A percentile compares a stretch with the other conserved stretches of the same genome.
phyloP scores from a whole-genome alignment of 2,329 filamentous ascomycete species.

The Lomentospora prolificans region DNA sequence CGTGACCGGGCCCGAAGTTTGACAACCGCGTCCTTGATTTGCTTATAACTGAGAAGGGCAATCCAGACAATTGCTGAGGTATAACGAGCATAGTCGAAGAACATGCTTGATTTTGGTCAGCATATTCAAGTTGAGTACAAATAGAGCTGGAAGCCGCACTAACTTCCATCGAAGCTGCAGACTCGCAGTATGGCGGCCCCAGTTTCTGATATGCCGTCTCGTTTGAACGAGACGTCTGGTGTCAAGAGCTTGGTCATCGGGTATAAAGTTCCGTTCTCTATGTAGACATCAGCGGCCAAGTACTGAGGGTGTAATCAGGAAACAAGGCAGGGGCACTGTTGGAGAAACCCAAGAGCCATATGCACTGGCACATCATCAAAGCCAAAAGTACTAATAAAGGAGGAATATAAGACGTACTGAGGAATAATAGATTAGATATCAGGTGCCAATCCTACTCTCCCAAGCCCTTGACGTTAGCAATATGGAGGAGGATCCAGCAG shows the following conservation, averaged over 20 bases:
- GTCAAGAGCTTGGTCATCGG: slow-evolving; percentile 24
- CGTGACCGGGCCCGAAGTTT: slow-evolving; percentile 30
- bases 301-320: background rate
- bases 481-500: slow-evolving; percentile 48
- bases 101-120: slow-evolving; percentile 25
- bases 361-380: background rate
- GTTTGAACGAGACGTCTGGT: slow-evolving; percentile 31
- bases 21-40: slow-evolving; percentile 32
- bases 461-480: slow-evolving; percentile 47
- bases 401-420: background rate
- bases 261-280: slow-evolving; percentile 27
- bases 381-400: background rate
- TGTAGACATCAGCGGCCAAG: background rate
- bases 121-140: background rate
- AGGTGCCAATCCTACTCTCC: slow-evolving; percentile 40
- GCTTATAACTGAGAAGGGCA: slow-evolving; percentile 40
- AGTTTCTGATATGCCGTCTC: slow-evolving; percentile 34
- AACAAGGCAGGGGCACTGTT: background rate
- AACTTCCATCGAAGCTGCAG: slow-evolving; percentile 43
- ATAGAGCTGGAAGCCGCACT: slow-evolving; percentile 7
- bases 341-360: background rate
- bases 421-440: slow-evolving; percentile 31
- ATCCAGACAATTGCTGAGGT: slow-evolving; percentile 51
- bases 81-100: slow-evolving; percentile 52
- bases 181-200: slow-evolving; percentile 47